Conservation (phyloP, 192 early-diverging fungal species). For the Umbelopsis sp. region DNA sequence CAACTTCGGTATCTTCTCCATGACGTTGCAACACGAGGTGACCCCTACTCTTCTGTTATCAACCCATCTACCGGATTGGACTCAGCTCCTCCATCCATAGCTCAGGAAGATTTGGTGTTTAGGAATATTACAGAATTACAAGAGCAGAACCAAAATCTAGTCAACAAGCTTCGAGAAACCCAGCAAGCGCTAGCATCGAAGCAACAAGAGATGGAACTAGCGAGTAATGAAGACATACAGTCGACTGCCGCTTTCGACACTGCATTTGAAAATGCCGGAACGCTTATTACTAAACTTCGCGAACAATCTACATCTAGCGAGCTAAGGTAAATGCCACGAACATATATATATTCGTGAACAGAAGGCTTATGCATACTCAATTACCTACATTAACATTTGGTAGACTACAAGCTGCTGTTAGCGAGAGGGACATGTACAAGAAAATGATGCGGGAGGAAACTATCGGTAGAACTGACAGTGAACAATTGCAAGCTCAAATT, state of each 20-base stretch:
- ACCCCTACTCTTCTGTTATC: constrained; percentile 1
- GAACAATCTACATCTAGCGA: constrained; percentile 7
- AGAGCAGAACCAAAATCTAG: constrained; percentile 18
- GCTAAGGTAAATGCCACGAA: background rate
- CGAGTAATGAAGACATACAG: background rate
- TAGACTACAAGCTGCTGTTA: constrained; percentile 12
- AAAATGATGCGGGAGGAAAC: constrained; percentile 16
- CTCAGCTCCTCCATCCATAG: background rate
- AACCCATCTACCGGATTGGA: constrained; percentile 1
- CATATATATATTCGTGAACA: background rate
- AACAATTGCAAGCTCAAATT: constrained; percentile 9
- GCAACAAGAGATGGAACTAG: background rate
- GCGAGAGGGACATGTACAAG: constrained; percentile 15
- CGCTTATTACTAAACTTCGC: constrained; percentile 1
- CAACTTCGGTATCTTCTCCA: constrained; percentile 23
- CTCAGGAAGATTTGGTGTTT: constrained; percentile 15
- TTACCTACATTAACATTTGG: background rate
- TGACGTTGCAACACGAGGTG: constrained; percentile 2
- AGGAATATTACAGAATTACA: constrained; percentile 22
- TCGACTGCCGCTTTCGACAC: background rate
- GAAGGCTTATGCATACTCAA: background rate
- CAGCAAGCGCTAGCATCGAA: background rate
- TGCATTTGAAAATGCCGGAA: constrained; percentile 12
- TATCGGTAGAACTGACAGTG: background rate
- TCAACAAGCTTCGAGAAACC: constrained; percentile 13